Evolutionary conservation across 306 rosid species (phyloP).

Genomic region (Neltuma alba): DNA sequence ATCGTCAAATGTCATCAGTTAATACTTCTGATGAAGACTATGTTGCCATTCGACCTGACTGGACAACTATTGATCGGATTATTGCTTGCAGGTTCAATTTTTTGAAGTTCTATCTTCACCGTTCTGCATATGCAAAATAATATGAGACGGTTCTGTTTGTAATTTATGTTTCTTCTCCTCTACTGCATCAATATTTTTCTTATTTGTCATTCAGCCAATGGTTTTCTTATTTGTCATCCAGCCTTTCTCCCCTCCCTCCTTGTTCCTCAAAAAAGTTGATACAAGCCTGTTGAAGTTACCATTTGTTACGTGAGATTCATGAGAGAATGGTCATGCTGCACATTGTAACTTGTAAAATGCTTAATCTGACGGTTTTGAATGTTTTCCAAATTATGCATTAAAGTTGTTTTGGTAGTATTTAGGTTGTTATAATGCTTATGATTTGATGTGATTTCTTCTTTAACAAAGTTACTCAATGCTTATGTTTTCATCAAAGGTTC

Average conservation of each 20-base stretch:
- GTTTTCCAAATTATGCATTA: not conserved
- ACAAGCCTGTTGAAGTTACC: not conserved
- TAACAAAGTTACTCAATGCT: not conserved
- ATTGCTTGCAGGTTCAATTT: conserved; percentile 70
- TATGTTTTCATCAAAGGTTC: conserved; percentile 30
- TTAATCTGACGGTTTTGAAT: not conserved
- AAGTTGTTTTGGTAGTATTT: not conserved
- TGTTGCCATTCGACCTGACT: conserved; percentile 77
- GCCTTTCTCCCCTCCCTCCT: not conserved
- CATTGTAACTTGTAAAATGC: not conserved
- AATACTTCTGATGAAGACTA: conserved; percentile 67
- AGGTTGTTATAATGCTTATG: not conserved
- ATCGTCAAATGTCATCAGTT: conserved; percentile 56
- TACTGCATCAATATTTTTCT: not conserved
- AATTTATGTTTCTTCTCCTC: conserved; percentile 8
- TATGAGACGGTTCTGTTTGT: not conserved
- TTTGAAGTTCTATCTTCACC: conserved; percentile 10
- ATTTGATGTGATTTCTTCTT: conserved; percentile 12
- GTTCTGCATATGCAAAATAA: not conserved
- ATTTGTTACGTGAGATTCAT: not conserved
- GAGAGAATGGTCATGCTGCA: conserved; percentile 8
- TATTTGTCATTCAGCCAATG: not conserved
- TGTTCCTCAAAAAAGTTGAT: not conserved
- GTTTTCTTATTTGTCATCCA: not conserved
- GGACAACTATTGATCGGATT: conserved; percentile 75